phyloP scores from a whole-genome alignment of 2,329 filamentous ascomycete genomes.

The Chaetomiaceae sp. region DNA sequence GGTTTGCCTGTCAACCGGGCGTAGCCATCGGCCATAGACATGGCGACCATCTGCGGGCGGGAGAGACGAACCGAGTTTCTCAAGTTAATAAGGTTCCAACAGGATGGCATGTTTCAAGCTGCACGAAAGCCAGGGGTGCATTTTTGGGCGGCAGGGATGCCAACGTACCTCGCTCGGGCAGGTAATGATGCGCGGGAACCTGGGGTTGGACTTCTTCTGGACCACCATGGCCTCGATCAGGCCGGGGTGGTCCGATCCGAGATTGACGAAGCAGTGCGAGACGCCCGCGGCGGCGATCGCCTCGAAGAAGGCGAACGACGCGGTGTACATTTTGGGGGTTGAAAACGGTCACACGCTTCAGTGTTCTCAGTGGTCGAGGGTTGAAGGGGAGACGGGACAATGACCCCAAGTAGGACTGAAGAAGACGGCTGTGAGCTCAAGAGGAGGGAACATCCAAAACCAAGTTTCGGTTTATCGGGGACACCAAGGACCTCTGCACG shows the following conservation, averaged over 20 bases:
- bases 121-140: neutral
- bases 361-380: too few relatives aligned
- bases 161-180: conserved; percentile 62
- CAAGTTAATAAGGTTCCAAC: too few relatives aligned
- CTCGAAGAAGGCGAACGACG: conserved; percentile 78
- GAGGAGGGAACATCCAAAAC: too few relatives aligned
- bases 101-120: too few relatives aligned
- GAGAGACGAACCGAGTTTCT: too few relatives aligned
- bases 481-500: too few relatives aligned
- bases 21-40: conserved; percentile 71
- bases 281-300: conserved; percentile 68
- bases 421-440: too few relatives aligned
- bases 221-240: conserved; percentile 71
- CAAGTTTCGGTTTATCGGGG: too few relatives aligned
- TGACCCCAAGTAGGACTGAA: too few relatives aligned
- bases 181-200: conserved; percentile 64
- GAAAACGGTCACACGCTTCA: too few relatives aligned
- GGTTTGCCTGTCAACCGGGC: conserved; percentile 61
- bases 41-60: conserved; percentile 59
- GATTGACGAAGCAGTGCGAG: conserved; percentile 55
- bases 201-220: conserved; percentile 45
- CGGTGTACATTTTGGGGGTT: conserved; percentile 55
- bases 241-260: conserved; percentile 61
- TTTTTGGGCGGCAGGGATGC: too few relatives aligned
- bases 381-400: too few relatives aligned